A percentile compares a stretch with the other conserved stretches of the same genome.
phyloP scores from a whole-genome alignment of 768 basidiomycete species.

The Gloeophyllum trabeum region DNA sequence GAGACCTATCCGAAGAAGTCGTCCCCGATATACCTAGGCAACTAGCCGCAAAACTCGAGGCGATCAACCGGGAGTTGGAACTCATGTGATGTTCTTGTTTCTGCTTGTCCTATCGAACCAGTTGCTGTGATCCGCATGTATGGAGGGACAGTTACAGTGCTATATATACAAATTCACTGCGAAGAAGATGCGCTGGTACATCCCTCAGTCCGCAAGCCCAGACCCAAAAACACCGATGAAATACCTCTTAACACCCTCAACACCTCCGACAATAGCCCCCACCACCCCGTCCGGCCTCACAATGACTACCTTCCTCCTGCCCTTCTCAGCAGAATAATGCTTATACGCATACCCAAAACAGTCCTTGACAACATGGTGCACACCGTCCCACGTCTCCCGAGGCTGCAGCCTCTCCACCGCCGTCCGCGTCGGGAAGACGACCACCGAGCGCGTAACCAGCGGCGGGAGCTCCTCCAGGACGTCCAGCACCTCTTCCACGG shows the following conservation, averaged over 20 bases:
- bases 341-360: slow-evolving; percentile 3
- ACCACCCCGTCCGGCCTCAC: slow-evolving; percentile 11
- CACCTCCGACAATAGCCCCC: slow-evolving; percentile 6
- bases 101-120: no score
- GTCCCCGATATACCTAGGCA: no score
- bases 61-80: no score
- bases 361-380: slow-evolving; percentile 5
- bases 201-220: no score
- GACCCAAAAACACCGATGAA: slow-evolving; percentile 5
- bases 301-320: slow-evolving; percentile 7
- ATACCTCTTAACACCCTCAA: slow-evolving; percentile 6
- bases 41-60: no score
- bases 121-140: no score
- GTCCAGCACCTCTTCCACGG: background rate
- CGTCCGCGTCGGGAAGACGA: background rate
- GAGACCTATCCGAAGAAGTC: no score
- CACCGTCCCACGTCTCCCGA: background rate
- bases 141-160: no score
- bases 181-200: no score
- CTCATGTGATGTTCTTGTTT: no score
- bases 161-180: no score
- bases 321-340: slow-evolving; percentile 1
- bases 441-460: background rate
- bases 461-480: background rate
- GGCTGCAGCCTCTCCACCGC: background rate